Base-by-base conservation (phyloP, 1,139 yeast species). In the Taphrina deformans region DNA sequence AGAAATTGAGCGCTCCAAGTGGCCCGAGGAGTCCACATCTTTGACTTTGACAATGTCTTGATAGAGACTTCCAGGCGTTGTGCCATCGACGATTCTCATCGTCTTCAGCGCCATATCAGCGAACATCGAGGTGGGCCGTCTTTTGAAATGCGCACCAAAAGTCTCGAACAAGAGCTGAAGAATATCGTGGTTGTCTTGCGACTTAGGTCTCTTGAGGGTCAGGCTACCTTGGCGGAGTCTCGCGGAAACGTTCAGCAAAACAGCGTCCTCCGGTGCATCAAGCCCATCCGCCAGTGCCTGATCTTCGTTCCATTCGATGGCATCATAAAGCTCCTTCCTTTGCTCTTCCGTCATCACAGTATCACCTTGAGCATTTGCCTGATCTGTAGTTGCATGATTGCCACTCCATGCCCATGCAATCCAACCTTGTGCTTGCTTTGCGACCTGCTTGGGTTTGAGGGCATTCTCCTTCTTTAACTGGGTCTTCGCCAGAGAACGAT, bases 11-110 rank as follows among this genome's bases (percentile, higher is more conserved):
- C 26, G 35, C 5, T 24, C 23, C 9, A n/a, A 10, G 7, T 16
- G 9, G 12, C 76, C 65, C 6, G 58, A 44, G 44, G 77, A 76
- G 6, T 81, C 79, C 18, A 81, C 71, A 51, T 87, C 86, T 71
- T 90, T 89, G 31, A 90, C 96, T 72, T 93, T 88, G n/a, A 92
- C 93, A 67, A 91, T 84, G 71, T 91, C 96, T 70, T 87, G 89
- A 75, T 88, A 90, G 24, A 90, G 77, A 0, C 96, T 83, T 1
- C 79, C 76, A 1, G 84, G 83, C 0, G 96, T 86, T 6, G 73
- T 70, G 18, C 96, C 95, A 77, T 93, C 99, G 73, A 89, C 96
- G 14, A 95, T 87, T 67, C 87, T 82, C 72, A 93, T 84, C 72
- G 90, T 96, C 67, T 87, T 85, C 68, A 93, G 80, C 66, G 89